Percentiles rank a stretch among this genome's conserved stretches.
phyloP scores from a whole-genome alignment of 257 asterid species.

The Forsythia suspensa region DNA sequence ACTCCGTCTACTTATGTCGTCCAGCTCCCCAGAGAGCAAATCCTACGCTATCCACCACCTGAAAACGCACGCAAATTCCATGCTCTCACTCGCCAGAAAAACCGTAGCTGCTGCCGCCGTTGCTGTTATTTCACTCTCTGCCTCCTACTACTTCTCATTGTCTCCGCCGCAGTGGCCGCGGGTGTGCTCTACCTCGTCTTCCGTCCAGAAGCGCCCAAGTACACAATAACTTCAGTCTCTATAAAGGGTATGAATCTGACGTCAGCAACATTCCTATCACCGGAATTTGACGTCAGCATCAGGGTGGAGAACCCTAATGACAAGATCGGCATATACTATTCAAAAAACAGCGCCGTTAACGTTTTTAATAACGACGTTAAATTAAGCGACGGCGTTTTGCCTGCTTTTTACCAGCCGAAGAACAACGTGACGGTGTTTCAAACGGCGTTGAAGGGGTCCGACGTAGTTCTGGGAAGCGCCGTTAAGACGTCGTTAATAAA shows the following conservation, averaged over 20 bases:
- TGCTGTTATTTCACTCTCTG: conserved; percentile 54
- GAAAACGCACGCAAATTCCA: conserved; percentile 38
- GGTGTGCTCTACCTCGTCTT: conserved; percentile 68
- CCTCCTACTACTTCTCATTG: conserved; percentile 40
- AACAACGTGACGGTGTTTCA: conserved; percentile 60
- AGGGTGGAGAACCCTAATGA: conserved; percentile 70
- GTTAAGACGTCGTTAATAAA: conserved; percentile 40
- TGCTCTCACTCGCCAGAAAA: conserved; percentile 32
- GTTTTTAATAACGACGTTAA: conserved; percentile 45
- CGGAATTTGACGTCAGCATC: conserved; percentile 63
- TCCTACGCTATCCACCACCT: conserved; percentile 39
- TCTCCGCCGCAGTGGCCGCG: conserved; percentile 60
- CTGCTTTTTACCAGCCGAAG: conserved; percentile 70
- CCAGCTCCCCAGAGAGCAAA: conserved; percentile 45
- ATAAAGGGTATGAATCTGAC: conserved; percentile 55
- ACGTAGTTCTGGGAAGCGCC: conserved; percentile 43
- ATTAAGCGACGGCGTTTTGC: conserved; percentile 53
- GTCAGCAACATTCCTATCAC: conserved; percentile 50
- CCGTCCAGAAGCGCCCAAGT: conserved; percentile 68
- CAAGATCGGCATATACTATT: conserved; percentile 67
- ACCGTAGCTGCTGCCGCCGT: conserved; percentile 51
- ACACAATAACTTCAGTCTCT: conserved; percentile 42
- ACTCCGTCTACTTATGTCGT: conserved; percentile 34
- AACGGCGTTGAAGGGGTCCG: conserved; percentile 46
- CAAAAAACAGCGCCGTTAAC: conserved; percentile 38